Conservation (phyloP, 1,284 basidiomycete genomes). For the Apiotrichum gracile region DNA sequence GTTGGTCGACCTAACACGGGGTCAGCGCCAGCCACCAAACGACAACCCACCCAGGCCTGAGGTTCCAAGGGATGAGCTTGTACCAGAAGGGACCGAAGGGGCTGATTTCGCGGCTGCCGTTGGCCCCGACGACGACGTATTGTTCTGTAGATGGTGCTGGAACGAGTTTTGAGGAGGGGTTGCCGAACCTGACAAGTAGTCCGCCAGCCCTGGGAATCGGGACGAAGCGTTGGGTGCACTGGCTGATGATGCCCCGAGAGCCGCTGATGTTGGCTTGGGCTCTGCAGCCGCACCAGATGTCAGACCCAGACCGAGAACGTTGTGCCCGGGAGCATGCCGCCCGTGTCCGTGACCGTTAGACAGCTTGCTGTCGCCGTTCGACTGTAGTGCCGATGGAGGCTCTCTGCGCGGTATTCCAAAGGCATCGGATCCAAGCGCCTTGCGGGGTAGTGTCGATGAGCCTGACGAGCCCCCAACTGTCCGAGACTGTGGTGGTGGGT, state of each 20-base stretch:
- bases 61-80: not conserved
- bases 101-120: not conserved
- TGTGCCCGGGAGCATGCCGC: not conserved
- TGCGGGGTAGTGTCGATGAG: not conserved
- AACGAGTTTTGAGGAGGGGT: constrained; percentile 15
- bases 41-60: not conserved
- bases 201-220: constrained; percentile 26
- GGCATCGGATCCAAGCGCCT: not conserved
- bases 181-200: constrained; percentile 23
- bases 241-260: not conserved
- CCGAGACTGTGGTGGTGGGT: not conserved
- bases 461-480: not conserved
- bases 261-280: not conserved
- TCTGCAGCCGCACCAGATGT: not conserved
- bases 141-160: constrained; percentile 12
- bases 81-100: not conserved
- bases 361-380: constrained; percentile 9
- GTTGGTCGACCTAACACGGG: not conserved
- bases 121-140: not conserved
- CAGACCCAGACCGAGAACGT: not conserved
- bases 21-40: not conserved
- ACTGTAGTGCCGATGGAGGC: not conserved
- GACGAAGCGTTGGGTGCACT: constrained; percentile 6
- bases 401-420: constrained; percentile 4
- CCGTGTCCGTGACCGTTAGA: constrained; percentile 5